phyloP scores from a whole-genome alignment of 371 early-diverging fungal species.

The Entomophthora muscae region DNA sequence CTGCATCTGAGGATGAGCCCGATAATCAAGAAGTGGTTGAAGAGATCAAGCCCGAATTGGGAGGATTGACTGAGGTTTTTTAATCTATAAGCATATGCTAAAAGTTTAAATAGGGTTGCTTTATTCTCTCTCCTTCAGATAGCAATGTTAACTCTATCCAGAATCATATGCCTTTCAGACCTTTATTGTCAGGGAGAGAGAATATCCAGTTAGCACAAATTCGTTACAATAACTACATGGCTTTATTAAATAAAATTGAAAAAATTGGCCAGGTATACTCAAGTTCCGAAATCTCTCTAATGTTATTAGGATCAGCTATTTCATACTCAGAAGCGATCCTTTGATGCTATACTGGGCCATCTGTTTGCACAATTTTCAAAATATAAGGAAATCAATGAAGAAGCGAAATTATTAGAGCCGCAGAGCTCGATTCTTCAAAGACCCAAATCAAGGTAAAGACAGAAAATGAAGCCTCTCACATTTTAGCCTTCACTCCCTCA shows the following conservation, averaged over 20 bases:
- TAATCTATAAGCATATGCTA: background rate
- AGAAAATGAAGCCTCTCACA: background rate
- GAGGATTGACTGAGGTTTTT: background rate
- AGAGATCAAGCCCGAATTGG: background rate
- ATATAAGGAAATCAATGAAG: too few relatives aligned
- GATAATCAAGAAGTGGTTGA: background rate
- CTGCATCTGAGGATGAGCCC: background rate
- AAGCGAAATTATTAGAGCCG: too few relatives aligned
- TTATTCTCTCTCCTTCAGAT: background rate
- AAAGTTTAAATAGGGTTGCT: background rate
- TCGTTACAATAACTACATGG: background rate
- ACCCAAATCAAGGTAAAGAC: background rate
- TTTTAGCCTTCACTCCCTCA: background rate
- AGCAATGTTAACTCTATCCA: background rate
- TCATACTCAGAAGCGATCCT: background rate
- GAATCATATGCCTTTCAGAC: background rate
- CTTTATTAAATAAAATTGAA: background rate
- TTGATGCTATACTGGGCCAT: background rate
- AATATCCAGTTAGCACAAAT: background rate
- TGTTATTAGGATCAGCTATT: background rate
- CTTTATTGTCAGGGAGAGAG: background rate
- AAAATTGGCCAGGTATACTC: background rate
- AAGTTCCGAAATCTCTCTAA: background rate
- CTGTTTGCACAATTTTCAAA: background rate
- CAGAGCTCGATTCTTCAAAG: too few relatives aligned